Percentiles rank a stretch among this genome's conserved stretches.
phyloP scores from a whole-genome alignment of 495 filamentous ascomycete species.

The Penicillium coprophilum region DNA sequence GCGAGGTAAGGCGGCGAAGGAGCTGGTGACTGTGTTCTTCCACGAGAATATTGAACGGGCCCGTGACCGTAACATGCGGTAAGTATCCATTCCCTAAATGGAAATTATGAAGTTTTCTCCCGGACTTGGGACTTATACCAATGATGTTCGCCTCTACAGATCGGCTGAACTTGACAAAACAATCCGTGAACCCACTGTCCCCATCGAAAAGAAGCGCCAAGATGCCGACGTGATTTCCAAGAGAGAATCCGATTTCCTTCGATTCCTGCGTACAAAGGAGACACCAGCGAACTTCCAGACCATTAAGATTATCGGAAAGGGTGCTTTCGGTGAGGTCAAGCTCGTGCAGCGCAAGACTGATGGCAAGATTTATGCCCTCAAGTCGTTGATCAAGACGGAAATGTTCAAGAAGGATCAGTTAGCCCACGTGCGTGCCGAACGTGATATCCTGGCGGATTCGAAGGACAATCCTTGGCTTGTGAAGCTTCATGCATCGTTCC shows the following conservation, averaged over 20 bases:
- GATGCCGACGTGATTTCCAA: slow-evolving; percentile 75
- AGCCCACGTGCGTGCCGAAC: slow-evolving; percentile 96
- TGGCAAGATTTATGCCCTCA: slow-evolving; percentile 96
- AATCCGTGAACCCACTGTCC: slow-evolving; percentile 68
- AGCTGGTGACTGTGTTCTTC: slow-evolving; percentile 83
- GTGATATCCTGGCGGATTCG: slow-evolving; percentile 95
- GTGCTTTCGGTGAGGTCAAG: slow-evolving; percentile 97
- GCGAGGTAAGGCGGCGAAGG: slow-evolving; percentile 61
- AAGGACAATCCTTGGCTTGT: slow-evolving; percentile 97
- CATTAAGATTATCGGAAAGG: slow-evolving; percentile 97
- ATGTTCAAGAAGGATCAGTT: slow-evolving; percentile 99
- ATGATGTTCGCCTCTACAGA: slow-evolving; percentile 45
- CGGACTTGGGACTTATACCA: neutral
- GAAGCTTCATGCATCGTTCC: slow-evolving; percentile 96
- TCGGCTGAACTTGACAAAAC: slow-evolving; percentile 87
- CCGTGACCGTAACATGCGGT: slow-evolving; percentile 88
- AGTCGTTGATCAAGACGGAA: slow-evolving; percentile 95
- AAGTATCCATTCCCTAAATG: slow-evolving; percentile 26
- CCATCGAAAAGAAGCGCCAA: slow-evolving; percentile 71
- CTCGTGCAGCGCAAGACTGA: slow-evolving; percentile 95
- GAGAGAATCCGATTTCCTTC: slow-evolving; percentile 86
- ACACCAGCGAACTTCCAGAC: slow-evolving; percentile 90
- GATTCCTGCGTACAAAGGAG: slow-evolving; percentile 91
- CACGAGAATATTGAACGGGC: slow-evolving; percentile 92
- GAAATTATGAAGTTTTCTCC: neutral